These are phyloP conservation scores for Botrytis hyacinthi DNA, from an alignment of 2,329 filamentous ascomycete genomes.

Conservation along the genomic window DNA sequence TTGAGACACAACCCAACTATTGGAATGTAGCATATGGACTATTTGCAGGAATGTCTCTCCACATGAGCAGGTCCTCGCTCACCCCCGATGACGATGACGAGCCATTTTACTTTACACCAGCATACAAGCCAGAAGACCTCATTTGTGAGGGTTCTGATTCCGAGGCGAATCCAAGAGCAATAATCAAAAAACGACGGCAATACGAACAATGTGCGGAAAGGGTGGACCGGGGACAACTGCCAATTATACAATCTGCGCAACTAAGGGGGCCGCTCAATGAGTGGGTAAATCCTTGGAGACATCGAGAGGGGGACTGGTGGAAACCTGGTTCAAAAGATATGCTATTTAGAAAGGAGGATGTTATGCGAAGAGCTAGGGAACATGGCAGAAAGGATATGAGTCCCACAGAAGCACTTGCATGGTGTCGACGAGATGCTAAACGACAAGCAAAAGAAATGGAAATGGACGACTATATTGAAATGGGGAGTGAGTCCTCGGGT, in stretches of 20 bases:
- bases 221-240: conserved; percentile 55
- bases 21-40: conserved; percentile 20
- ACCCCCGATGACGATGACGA: conserved; percentile 33
- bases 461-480: background rate
- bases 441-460: conserved; percentile 23
- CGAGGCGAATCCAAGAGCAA: conserved; percentile 50
- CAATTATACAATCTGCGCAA: conserved; percentile 58
- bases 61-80: background rate
- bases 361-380: conserved; percentile 27
- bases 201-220: conserved; percentile 59
- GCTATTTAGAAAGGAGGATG: conserved; percentile 30
- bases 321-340: conserved; percentile 31
- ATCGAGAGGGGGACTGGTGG: conserved; percentile 29
- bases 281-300: conserved; percentile 54
- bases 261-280: conserved; percentile 61
- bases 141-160: conserved; percentile 58
- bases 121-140: conserved; percentile 46
- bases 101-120: conserved; percentile 50
- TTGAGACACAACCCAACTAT: conserved; percentile 1
- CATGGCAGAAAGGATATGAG: conserved; percentile 30
- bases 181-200: conserved; percentile 50
- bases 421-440: conserved; percentile 28
- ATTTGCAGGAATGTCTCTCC: conserved; percentile 14
- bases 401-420: conserved; percentile 29
- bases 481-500: background rate